A percentile compares a stretch with the other conserved stretches of the same genome.
Evolutionary conservation across 140 eudicot genomes (phyloP).

Genomic region (Senecio squalidus): DNA sequence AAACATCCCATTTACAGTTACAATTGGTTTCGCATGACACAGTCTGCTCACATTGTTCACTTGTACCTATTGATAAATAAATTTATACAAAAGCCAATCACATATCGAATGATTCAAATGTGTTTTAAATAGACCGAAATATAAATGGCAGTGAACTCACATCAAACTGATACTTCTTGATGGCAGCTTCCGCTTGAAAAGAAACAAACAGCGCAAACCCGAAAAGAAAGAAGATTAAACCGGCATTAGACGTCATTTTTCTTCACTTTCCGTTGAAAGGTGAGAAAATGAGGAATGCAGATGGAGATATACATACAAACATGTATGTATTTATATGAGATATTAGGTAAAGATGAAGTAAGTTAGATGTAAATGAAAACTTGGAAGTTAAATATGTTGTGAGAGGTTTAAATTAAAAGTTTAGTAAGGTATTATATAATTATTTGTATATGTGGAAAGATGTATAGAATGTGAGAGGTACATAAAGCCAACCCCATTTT

Average conservation of each 20-base stretch:
- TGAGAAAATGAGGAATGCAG: slow-evolving; percentile 2
- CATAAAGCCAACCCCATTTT: slow-evolving; percentile 23
- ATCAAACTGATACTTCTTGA: slow-evolving; percentile 55
- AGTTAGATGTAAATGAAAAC: slow-evolving; percentile 29
- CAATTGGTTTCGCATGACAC: slow-evolving; percentile 78
- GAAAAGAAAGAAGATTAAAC: slow-evolving; percentile 14
- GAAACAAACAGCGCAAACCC: slow-evolving; percentile 23
- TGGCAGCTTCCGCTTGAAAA: slow-evolving; percentile 44
- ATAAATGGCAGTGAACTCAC: slow-evolving; percentile 27
- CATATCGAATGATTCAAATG: background rate
- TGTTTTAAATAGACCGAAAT: slow-evolving; percentile 30
- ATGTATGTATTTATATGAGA: background rate
- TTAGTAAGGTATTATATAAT: slow-evolving; percentile 21
- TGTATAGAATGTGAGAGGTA: slow-evolving; percentile 17
- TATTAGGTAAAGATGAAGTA: slow-evolving; percentile 30
- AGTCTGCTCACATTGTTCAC: slow-evolving; percentile 67
- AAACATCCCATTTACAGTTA: slow-evolving; percentile 66
- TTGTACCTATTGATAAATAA: slow-evolving; percentile 39
- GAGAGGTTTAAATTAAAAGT: slow-evolving; percentile 30
- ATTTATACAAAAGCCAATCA: background rate
- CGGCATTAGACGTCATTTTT: slow-evolving; percentile 27
- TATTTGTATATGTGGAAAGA: background rate
- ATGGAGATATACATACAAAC: slow-evolving; percentile 15
- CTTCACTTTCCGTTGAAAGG: background rate
- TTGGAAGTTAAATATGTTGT: slow-evolving; percentile 47